A percentile compares a stretch with the other conserved stretches of the same genome.
Evolutionary conservation across 768 basidiomycete genomes (phyloP).

Genomic region (Leccinum imitatum): DNA sequence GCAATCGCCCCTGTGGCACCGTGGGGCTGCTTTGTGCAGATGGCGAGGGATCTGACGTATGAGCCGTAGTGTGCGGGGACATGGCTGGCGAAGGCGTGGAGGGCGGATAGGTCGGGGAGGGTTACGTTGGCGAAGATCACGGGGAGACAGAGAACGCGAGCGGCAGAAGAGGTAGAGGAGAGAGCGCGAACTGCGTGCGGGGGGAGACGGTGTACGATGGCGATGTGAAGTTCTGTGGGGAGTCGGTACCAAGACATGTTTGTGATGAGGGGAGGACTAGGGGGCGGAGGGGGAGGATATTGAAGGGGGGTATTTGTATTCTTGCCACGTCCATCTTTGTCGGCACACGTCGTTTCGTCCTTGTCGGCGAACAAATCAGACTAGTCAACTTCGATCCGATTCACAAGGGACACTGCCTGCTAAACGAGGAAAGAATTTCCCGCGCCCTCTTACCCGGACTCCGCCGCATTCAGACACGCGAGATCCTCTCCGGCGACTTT

Average conservation of each 20-base stretch:
- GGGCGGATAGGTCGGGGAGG: slow-evolving; percentile 44
- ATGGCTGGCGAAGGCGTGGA: slow-evolving; percentile 51
- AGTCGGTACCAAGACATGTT: slow-evolving; percentile 51
- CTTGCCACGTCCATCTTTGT: slow-evolving; percentile 22
- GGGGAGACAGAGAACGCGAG: slow-evolving; percentile 57
- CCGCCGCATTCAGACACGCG: not conserved
- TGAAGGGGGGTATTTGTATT: slow-evolving; percentile 4
- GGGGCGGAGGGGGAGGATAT: not conserved
- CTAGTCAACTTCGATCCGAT: slow-evolving; percentile 19
- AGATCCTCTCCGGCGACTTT: slow-evolving; percentile 25
- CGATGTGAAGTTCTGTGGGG: slow-evolving; percentile 65
- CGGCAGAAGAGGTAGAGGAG: slow-evolving; percentile 46
- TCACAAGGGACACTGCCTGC: slow-evolving; percentile 15
- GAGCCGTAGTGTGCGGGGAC: slow-evolving; percentile 56
- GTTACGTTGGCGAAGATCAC: slow-evolving; percentile 58
- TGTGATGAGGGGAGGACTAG: not conserved
- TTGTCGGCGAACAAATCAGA: slow-evolving; percentile 18
- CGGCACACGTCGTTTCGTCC: slow-evolving; percentile 10
- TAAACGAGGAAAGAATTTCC: not conserved
- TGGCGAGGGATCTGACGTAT: slow-evolving; percentile 51
- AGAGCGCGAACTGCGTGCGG: slow-evolving; percentile 45
- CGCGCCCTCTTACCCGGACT: slow-evolving; percentile 4
- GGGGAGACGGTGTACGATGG: slow-evolving; percentile 51
- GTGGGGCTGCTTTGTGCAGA: slow-evolving; percentile 36
- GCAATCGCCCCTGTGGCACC: slow-evolving; percentile 32